Conservation (phyloP, 1,139 yeast genomes). For the Protomyces inouyei region DNA sequence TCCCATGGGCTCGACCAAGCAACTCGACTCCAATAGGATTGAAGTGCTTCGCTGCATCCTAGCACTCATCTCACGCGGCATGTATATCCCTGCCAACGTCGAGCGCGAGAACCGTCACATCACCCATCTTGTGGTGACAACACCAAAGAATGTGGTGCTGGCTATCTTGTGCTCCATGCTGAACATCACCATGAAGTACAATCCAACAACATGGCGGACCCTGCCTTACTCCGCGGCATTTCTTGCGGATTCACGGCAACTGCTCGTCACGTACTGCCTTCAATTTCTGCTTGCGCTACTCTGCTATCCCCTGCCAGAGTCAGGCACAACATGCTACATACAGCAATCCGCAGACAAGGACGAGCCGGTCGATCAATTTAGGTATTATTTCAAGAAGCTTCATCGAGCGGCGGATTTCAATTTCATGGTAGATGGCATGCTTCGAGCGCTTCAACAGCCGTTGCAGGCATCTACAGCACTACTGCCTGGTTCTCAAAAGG, state of each 20-base stretch:
- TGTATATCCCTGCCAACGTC: constrained; percentile 48
- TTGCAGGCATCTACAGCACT: constrained; percentile 38
- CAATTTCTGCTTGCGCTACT: constrained; percentile 61
- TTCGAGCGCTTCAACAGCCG: constrained; percentile 36
- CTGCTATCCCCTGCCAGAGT: constrained; percentile 58
- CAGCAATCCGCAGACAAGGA: constrained; percentile 13
- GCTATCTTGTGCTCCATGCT: constrained; percentile 64
- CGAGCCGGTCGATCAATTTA: constrained; percentile 36
- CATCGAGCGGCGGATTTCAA: constrained; percentile 44
- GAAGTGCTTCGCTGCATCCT: constrained; percentile 62
- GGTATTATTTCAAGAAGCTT: constrained; percentile 40
- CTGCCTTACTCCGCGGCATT: constrained; percentile 42
- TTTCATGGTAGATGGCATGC: constrained; percentile 45
- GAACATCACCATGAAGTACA: constrained; percentile 45
- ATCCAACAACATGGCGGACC: constrained; percentile 42
- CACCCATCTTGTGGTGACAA: constrained; percentile 19
- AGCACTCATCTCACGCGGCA: constrained; percentile 57
- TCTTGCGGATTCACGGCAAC: constrained; percentile 48
- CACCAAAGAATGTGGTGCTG: constrained; percentile 43
- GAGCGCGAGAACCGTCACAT: constrained; percentile 19
- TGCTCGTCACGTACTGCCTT: constrained; percentile 54
- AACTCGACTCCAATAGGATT: constrained; percentile 59
- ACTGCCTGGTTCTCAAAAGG: constrained; percentile 39
- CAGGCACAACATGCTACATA: constrained; percentile 28
- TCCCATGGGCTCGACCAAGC: constrained; percentile 45